Base-by-base conservation (phyloP, 768 basidiomycete species). In the Boletellus sp. region DNA sequence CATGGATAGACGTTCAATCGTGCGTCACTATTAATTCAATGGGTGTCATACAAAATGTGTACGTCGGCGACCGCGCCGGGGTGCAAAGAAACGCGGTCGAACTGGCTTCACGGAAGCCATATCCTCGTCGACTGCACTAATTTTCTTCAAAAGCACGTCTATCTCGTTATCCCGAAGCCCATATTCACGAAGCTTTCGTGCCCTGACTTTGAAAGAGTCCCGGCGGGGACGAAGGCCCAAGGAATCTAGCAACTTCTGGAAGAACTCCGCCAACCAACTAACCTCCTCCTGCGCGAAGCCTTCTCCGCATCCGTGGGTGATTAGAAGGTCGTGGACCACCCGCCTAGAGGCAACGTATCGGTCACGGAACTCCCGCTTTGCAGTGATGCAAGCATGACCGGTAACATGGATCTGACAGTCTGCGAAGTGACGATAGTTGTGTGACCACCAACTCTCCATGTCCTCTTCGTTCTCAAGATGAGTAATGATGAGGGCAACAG, bases 401-500 rank as follows among this genome's bases (percentile, higher is more conserved):
- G 56, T 31, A 16, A 54, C 51, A 17, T 38, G 37, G 20, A 72
- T 64, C n/a, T 53, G 56, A 28, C 50, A 59, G 3, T 48, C 45
- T 4, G 37, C 8, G 42, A 71, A 60, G 22, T 61, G 54, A 22
- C 31, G 12, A 8, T 50, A n/a, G 41, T 71, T 72, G 10, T 52
- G 17, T 9, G 12, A 26, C 70, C 71, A 71, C 71, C 71, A 71
- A 12, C 52, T 39, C 5, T 70, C 70, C 70, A 71, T 72, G 13
- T 55, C 50, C 17, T 67, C 58, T 53, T 67, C 67, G 6, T 66
- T 60, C 46, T 71, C 71, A 42, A 71, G 65, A 19, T 70, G 63
- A 5, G 70, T 71, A 47, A 71, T 28, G 42, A 71, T 59, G 22
- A 70, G 48, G 1, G 65, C 64, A 33, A 67, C 40, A 9, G 67